Evolutionary conservation across 2,329 filamentous ascomycete species (phyloP).

Genomic region (Talaromyces sp.): DNA sequence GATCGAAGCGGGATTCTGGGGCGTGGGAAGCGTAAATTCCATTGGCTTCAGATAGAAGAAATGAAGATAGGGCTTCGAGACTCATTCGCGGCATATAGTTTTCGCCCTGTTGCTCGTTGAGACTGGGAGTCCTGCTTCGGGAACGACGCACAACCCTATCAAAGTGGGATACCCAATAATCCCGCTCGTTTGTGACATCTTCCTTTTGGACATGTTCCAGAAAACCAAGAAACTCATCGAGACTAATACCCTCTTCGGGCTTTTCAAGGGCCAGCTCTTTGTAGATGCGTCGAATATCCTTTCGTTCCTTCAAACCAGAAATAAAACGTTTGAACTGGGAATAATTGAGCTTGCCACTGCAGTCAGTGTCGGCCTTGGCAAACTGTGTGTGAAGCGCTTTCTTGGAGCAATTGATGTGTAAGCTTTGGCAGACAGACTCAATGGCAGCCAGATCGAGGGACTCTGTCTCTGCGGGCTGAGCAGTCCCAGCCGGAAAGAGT

Average conservation of each 20-base stretch:
- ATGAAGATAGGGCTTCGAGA: conserved; percentile 71
- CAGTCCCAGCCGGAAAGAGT: conserved; percentile 45
- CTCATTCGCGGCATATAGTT: conserved; percentile 60
- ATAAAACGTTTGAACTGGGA: conserved; percentile 80
- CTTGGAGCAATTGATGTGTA: conserved; percentile 86
- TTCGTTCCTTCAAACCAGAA: conserved; percentile 72
- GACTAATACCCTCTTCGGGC: conserved; percentile 59
- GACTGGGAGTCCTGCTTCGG: conserved; percentile 43
- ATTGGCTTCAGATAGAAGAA: conserved; percentile 70
- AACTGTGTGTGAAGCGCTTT: conserved; percentile 71
- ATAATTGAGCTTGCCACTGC: conserved; percentile 66
- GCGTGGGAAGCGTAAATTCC: conserved; percentile 58
- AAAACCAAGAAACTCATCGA: conserved; percentile 70
- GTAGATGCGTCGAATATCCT: conserved; percentile 74
- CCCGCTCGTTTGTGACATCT: conserved; percentile 61
- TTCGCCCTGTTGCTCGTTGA: conserved; percentile 33
- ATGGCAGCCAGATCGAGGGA: conserved; percentile 73
- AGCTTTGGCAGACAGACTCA: conserved; percentile 75
- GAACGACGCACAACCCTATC: conserved; percentile 60
- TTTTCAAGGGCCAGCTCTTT: conserved; percentile 53
- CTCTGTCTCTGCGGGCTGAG: conserved; percentile 53
- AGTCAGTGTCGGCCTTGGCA: conserved; percentile 61
- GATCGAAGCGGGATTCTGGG: conserved; percentile 62
- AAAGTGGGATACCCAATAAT: conserved; percentile 69
- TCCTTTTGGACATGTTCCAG: conserved; percentile 69